A percentile compares a stretch with the other conserved stretches of the same genome.
phyloP scores from a whole-genome alignment of 768 basidiomycete genomes.

The Pholiota microspora region DNA sequence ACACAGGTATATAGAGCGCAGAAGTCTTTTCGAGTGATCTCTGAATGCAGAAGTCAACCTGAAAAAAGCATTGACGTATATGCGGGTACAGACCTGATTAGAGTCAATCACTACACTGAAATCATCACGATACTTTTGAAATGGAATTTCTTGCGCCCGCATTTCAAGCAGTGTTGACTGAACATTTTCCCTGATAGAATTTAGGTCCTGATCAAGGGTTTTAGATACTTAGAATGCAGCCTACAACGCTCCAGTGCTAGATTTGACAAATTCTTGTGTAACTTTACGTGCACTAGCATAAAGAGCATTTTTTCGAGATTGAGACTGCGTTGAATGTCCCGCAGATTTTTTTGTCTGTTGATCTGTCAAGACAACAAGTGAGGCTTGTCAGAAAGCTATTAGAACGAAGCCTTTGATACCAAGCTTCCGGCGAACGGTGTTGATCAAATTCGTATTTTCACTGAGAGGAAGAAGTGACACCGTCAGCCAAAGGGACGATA shows the following conservation, averaged over 20 bases:
- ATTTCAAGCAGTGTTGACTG: slow-evolving; percentile 10
- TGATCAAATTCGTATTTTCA: not conserved
- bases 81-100: slow-evolving; percentile 7
- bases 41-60: slow-evolving; percentile 1
- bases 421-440: slow-evolving; percentile 1
- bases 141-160: slow-evolving; percentile 12
- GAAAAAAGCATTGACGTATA: not conserved
- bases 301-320: slow-evolving; percentile 12
- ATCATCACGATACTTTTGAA: slow-evolving; percentile 18
- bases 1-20: slow-evolving; percentile 8
- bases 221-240: not conserved
- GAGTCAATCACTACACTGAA: slow-evolving; percentile 5
- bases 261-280: slow-evolving; percentile 13
- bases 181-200: slow-evolving; percentile 8
- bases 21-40: slow-evolving; percentile 7
- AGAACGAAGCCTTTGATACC: not conserved
- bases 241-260: slow-evolving; percentile 12
- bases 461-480: not conserved
- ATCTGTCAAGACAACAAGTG: slow-evolving; percentile 1
- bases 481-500: not conserved
- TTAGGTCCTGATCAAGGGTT: not conserved
- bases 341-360: slow-evolving; percentile 5
- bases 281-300: slow-evolving; percentile 15
- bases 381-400: not conserved
- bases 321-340: slow-evolving; percentile 5